Conservation (phyloP, 108 stramenopile genomes). For the Mediolabrus comicus region DNA sequence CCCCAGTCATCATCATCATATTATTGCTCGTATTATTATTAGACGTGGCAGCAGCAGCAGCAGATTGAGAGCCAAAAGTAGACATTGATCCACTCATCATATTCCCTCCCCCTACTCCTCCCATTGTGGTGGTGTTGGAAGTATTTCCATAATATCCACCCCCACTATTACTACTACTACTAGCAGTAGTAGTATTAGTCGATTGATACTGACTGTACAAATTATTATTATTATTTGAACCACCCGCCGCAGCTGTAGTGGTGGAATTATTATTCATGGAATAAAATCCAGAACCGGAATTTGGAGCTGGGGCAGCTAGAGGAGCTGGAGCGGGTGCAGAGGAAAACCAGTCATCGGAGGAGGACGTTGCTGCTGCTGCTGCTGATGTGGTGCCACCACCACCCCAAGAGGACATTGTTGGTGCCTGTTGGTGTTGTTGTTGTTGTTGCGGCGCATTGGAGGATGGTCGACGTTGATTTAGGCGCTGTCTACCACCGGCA, state of each 20-base stretch:
- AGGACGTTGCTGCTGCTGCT: neutral
- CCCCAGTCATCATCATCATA: conserved; percentile 1
- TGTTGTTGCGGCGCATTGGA: neutral
- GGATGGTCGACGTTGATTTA: conserved; percentile 1
- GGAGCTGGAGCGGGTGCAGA: neutral
- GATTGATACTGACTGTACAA: conserved; percentile 5
- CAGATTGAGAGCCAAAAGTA: neutral
- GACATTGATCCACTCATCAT: conserved; percentile 1
- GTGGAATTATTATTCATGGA: conserved; percentile 6
- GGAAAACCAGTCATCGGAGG: conserved; percentile 26
- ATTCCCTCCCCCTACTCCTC: conserved; percentile 1
- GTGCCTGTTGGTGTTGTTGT: neutral
- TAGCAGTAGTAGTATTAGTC: neutral
- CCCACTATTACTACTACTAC: too few species aligned
- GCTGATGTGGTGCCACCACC: neutral
- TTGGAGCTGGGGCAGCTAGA: neutral
- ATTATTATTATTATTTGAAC: conserved; percentile 2
- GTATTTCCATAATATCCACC: conserved; percentile 11
- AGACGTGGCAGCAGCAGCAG: neutral
- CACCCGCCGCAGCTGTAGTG: neutral
- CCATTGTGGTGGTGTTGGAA: neutral
- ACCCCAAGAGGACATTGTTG: too few species aligned
- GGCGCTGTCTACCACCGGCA: conserved; percentile 11
- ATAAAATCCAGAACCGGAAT: conserved; percentile 23
- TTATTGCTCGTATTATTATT: neutral